phyloP scores from a whole-genome alignment of 2,329 filamentous ascomycete species.

The Akanthomyces dipterigenus region DNA sequence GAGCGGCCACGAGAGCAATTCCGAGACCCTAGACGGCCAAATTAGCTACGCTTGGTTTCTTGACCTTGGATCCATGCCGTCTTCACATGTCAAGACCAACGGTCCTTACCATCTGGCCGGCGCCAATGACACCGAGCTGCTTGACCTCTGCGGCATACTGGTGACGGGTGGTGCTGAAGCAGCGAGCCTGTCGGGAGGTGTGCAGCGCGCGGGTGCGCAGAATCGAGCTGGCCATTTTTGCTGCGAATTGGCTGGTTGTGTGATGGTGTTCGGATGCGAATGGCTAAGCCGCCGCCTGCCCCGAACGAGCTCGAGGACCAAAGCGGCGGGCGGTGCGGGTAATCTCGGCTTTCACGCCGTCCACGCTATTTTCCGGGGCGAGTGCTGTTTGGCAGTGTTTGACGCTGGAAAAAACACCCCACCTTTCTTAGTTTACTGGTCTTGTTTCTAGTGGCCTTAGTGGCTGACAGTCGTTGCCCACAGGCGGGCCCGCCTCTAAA shows the following conservation, averaged over 20 bases:
- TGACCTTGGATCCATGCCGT: slow-evolving; percentile 17
- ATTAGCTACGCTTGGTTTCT: slow-evolving; percentile 17
- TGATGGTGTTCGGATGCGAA: slow-evolving; percentile 7
- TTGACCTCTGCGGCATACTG: slow-evolving; percentile 67
- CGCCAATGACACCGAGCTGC: slow-evolving; percentile 83
- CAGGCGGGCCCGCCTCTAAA: background rate
- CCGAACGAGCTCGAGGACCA: slow-evolving; percentile 8
- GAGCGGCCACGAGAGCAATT: slow-evolving; percentile 89
- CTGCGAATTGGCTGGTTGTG: slow-evolving; percentile 10
- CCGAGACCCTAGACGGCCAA: slow-evolving; percentile 65
- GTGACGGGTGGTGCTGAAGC: slow-evolving; percentile 63
- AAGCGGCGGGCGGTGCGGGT: slow-evolving; percentile 25
- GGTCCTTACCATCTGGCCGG: slow-evolving; percentile 80
- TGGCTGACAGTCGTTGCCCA: background rate
- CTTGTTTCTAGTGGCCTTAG: no score
- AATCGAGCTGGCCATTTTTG: slow-evolving; percentile 34
- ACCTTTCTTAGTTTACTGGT: no score
- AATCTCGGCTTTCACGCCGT: slow-evolving; percentile 33
- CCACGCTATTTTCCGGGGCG: background rate
- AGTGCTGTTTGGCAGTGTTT: background rate
- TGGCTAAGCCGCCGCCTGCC: background rate
- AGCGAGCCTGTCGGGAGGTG: slow-evolving; percentile 37
- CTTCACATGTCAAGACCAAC: slow-evolving; percentile 29
- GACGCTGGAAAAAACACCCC: background rate
- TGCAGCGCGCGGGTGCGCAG: slow-evolving; percentile 30